These are phyloP conservation scores for Cladosporium phlei DNA, from an alignment of 2,329 filamentous ascomycete genomes.

Conservation along the genomic window DNA sequence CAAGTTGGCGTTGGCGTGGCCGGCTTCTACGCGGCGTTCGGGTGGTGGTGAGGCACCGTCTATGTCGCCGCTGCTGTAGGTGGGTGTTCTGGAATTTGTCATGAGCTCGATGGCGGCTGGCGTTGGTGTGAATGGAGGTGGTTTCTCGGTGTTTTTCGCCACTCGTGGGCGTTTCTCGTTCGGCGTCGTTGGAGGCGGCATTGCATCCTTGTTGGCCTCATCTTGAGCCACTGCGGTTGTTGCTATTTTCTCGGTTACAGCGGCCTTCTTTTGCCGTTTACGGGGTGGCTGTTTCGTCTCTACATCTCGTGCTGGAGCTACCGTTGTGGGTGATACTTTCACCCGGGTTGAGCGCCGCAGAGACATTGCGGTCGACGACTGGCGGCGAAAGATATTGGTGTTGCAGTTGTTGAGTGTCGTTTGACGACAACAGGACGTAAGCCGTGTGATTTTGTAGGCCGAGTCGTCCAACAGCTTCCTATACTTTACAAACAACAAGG, in stretches of 20 bases:
- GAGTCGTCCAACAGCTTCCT: no score
- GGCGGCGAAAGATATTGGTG: neutral
- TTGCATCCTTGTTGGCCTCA: constrained; percentile 15
- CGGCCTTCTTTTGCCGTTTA: constrained; percentile 23
- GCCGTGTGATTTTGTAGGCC: no score
- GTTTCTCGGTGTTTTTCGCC: constrained; percentile 21
- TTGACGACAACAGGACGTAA: neutral
- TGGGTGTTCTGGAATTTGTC: constrained; percentile 32
- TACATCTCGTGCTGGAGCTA: constrained; percentile 7
- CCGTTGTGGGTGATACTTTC: constrained; percentile 15
- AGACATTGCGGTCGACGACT: constrained; percentile 40
- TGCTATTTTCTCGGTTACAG: constrained; percentile 17
- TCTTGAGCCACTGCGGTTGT: constrained; percentile 13
- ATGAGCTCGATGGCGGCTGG: constrained; percentile 47
- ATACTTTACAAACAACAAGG: no score
- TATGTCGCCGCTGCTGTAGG: constrained; percentile 38
- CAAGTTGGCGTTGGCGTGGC: constrained; percentile 63
- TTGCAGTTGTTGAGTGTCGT: neutral
- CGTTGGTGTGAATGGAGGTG: constrained; percentile 45
- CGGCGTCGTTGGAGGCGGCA: constrained; percentile 29
- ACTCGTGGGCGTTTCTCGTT: constrained; percentile 27
- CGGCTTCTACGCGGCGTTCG: constrained; percentile 59
- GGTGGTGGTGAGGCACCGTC: constrained; percentile 31
- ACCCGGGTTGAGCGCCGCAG: constrained; percentile 50
- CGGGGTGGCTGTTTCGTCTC: constrained; percentile 12